phyloP scores from a whole-genome alignment of 1,284 basidiomycete genomes.

The Anthracocystis walkeri region DNA sequence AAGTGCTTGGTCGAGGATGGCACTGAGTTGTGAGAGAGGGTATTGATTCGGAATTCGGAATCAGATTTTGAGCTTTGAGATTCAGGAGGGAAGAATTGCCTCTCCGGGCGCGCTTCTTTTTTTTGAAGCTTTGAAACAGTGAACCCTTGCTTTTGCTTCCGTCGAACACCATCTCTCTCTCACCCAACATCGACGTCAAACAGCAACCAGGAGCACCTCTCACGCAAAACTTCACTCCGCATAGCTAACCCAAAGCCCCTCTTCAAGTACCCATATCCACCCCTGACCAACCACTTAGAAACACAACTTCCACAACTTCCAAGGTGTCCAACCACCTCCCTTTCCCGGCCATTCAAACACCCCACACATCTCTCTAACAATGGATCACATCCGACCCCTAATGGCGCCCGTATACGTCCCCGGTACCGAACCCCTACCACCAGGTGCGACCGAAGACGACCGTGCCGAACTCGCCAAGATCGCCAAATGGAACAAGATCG shows the following conservation, averaged over 20 bases:
- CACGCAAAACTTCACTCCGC: too few species aligned
- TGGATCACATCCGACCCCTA: slow-evolving; percentile 41
- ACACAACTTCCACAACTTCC: too few species aligned
- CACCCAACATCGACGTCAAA: background rate
- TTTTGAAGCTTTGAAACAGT: background rate
- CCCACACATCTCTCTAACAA: slow-evolving; percentile 1
- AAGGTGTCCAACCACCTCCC: too few species aligned
- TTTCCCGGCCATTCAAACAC: too few species aligned
- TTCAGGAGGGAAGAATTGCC: background rate
- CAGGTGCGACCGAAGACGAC: slow-evolving; percentile 84
- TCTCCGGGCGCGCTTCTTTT: background rate
- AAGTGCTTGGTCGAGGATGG: background rate
- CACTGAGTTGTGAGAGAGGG: background rate
- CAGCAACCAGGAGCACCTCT: background rate
- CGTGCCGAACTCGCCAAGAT: slow-evolving; percentile 77
- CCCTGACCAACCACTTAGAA: too few species aligned
- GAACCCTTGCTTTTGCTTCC: slow-evolving; percentile 6
- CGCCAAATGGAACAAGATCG: slow-evolving; percentile 80
- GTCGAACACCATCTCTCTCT: background rate
- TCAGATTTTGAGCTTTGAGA: background rate
- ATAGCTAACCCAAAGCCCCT: too few species aligned
- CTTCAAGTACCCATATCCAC: too few species aligned
- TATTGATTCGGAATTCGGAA: slow-evolving; percentile 2
- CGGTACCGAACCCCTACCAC: slow-evolving; percentile 76
- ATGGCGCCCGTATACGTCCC: slow-evolving; percentile 65